Conservation (phyloP, 2,329 filamentous ascomycete species). For the Elsinoe necatrix region DNA sequence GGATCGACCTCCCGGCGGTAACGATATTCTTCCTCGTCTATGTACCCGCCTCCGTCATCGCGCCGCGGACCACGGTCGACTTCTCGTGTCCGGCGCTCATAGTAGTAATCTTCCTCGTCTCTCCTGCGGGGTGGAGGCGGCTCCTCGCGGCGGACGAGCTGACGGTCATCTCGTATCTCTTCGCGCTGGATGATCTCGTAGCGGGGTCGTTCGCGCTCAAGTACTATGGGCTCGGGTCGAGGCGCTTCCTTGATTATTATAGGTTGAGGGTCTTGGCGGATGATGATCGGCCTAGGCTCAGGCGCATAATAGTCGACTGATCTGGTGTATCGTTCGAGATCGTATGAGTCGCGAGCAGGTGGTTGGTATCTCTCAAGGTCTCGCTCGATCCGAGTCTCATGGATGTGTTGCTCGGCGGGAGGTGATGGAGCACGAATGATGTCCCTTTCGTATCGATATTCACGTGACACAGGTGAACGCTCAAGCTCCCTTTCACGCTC, state of each 20-base stretch:
- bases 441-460: constrained; percentile 23
- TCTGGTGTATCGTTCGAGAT: constrained; percentile 44
- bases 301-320: constrained; percentile 46
- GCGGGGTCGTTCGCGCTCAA: constrained; percentile 45
- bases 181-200: constrained; percentile 53
- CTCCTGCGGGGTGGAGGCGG: constrained; percentile 28
- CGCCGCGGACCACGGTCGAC: constrained; percentile 41
- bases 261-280: constrained; percentile 43
- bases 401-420: constrained; percentile 40
- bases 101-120: constrained; percentile 53
- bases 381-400: constrained; percentile 46
- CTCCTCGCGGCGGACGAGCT: constrained; percentile 35
- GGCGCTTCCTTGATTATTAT: constrained; percentile 50
- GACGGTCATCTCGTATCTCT: constrained; percentile 43
- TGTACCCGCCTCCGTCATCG: constrained; percentile 21
- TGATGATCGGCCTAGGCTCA: constrained; percentile 41
- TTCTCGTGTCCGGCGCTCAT: constrained; percentile 49
- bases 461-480: constrained; percentile 23
- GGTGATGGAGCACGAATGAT: constrained; percentile 29
- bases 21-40: constrained; percentile 35
- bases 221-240: constrained; percentile 39
- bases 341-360: constrained; percentile 34
- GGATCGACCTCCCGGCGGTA: constrained; percentile 43
- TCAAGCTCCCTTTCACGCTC: constrained; percentile 30
- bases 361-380: constrained; percentile 41